Conservation (phyloP, 2,329 filamentous ascomycete genomes). For the Xylariaceae sp. region DNA sequence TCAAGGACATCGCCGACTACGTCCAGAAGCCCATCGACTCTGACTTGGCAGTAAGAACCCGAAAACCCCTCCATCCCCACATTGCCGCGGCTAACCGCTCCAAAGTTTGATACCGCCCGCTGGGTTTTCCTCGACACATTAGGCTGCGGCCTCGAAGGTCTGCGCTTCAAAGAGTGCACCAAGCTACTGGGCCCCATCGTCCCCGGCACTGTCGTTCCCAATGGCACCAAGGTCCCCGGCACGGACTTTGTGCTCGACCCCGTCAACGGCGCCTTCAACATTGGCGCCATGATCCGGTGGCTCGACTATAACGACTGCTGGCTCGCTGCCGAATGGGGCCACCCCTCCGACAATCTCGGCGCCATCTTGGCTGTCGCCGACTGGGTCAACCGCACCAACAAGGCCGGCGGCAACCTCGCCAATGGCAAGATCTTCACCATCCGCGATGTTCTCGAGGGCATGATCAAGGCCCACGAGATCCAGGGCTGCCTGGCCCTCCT, state of each 20-base stretch:
- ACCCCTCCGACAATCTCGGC: conserved; percentile 96
- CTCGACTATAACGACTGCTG: conserved; percentile 99
- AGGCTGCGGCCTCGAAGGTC: conserved; percentile 91
- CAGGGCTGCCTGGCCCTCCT: conserved; percentile 94
- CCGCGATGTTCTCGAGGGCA: conserved; percentile 87
- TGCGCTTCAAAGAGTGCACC: conserved; percentile 92
- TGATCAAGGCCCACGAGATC: conserved; percentile 99
- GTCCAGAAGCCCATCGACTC: conserved; percentile 88
- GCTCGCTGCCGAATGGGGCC: conserved; percentile 97
- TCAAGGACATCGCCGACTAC: conserved; percentile 91
- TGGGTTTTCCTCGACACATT: conserved; percentile 96
- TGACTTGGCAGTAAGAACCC: conserved; percentile 77
- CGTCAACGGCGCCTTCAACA: conserved; percentile 96
- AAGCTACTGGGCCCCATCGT: conserved; percentile 93
- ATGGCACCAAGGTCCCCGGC: conserved; percentile 85
- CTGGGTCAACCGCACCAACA: conserved; percentile 91
- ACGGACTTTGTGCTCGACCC: conserved; percentile 94
- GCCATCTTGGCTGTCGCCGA: conserved; percentile 95
- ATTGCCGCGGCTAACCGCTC: conserved; percentile 26
- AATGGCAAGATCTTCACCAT: conserved; percentile 86
- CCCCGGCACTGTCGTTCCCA: conserved; percentile 83
- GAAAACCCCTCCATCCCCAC: conserved; percentile 16
- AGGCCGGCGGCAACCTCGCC: conserved; percentile 71
- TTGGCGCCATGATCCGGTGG: conserved; percentile 98
- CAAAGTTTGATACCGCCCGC: conserved; percentile 87